phyloP scores from a whole-genome alignment of 2,329 filamentous ascomycete species.

The Colletotrichum sojae region DNA sequence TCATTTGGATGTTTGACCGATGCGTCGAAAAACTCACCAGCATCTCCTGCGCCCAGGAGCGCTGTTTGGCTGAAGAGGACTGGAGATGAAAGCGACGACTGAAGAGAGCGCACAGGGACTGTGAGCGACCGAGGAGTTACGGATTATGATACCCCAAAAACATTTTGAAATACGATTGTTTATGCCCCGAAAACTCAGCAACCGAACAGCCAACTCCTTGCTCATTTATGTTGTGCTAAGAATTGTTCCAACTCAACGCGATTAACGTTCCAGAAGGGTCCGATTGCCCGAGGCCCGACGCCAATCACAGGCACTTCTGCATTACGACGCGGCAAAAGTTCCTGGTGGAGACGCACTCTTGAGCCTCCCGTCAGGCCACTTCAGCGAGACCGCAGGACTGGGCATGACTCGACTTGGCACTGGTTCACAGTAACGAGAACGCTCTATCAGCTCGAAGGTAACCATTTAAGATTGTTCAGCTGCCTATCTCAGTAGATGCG shows the following conservation, averaged over 20 bases:
- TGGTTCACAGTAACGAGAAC: not conserved
- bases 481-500: slow-evolving; percentile 11
- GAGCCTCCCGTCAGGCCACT: slow-evolving; percentile 16
- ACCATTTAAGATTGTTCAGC: not conserved
- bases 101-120: not conserved
- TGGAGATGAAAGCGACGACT: not conserved
- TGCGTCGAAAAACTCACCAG: too few species aligned
- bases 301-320: slow-evolving; percentile 27
- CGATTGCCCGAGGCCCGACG: slow-evolving; percentile 13
- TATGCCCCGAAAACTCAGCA: not conserved
- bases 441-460: not conserved
- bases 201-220: not conserved
- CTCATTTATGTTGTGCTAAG: not conserved
- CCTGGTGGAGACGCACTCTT: slow-evolving; percentile 23
- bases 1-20: too few species aligned
- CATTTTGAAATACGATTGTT: slow-evolving; percentile 6
- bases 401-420: slow-evolving; percentile 8
- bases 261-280: not conserved
- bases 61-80: not conserved
- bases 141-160: slow-evolving; percentile 29
- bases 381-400: not conserved
- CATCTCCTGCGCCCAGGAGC: not conserved
- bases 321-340: slow-evolving; percentile 25
- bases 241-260: not conserved
- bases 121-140: slow-evolving; percentile 10